A percentile compares a stretch with the other conserved stretches of the same genome.
These are phyloP conservation scores for Lentinula aciculospora DNA, from an alignment of 768 basidiomycete genomes.

Conservation along the genomic window DNA sequence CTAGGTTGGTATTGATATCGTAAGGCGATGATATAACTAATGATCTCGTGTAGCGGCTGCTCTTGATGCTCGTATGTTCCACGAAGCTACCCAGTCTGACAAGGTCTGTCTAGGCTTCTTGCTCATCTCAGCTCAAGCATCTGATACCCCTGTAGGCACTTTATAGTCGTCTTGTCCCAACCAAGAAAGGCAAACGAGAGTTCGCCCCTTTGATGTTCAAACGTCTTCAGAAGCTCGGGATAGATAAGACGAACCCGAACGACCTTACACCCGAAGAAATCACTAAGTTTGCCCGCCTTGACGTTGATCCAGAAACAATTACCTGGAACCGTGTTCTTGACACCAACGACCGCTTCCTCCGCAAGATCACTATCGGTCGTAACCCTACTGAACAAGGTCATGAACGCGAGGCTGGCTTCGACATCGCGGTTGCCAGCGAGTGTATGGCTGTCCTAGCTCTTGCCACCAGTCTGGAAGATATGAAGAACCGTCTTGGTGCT, in stretches of 20 bases:
- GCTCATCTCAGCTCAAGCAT: not conserved
- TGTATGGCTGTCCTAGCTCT: conserved; percentile 97
- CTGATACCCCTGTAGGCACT: conserved; percentile 44
- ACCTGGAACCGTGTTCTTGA: conserved; percentile 98
- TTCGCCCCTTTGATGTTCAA: conserved; percentile 97
- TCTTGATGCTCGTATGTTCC: conserved; percentile 95
- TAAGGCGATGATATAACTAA: not conserved
- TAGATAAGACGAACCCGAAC: conserved; percentile 89
- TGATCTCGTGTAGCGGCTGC: conserved; percentile 66
- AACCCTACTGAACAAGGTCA: conserved; percentile 86
- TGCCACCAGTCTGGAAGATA: conserved; percentile 82
- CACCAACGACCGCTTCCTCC: conserved; percentile 94
- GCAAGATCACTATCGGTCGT: conserved; percentile 91
- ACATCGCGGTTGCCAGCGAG: conserved; percentile 96
- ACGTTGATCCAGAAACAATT: conserved; percentile 85
- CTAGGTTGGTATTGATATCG: conserved; percentile 49
- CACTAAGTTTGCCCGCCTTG: conserved; percentile 83
- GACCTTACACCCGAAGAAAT: conserved; percentile 92
- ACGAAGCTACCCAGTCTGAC: conserved; percentile 92
- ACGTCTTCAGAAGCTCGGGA: conserved; percentile 90
- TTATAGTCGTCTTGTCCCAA: conserved; percentile 86
- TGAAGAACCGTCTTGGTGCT: conserved; percentile 86
- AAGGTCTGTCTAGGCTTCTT: conserved; percentile 42
- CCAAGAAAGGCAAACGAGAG: conserved; percentile 90
- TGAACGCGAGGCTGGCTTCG: conserved; percentile 87